These are phyloP conservation scores for Gracilaria domingensis DNA, from an alignment of 23 red algal species.

Conservation along the genomic window DNA sequence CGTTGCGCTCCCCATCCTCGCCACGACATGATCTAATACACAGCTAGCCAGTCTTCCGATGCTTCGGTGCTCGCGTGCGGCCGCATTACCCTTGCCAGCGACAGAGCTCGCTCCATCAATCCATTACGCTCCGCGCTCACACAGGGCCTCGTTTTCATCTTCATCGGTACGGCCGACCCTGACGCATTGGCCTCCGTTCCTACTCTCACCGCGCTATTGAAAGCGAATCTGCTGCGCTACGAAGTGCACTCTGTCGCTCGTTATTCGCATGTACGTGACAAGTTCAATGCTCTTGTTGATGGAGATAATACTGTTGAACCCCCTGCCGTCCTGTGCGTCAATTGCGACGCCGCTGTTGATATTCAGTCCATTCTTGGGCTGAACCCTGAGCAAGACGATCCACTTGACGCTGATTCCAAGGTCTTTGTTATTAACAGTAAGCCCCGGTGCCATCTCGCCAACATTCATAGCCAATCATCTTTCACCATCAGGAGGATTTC, in stretches of 20 bases:
- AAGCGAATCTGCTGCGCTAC: conserved; percentile 83
- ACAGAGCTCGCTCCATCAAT: conserved; percentile 20
- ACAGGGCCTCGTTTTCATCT: conserved; percentile 81
- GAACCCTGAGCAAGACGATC: conserved; percentile 4
- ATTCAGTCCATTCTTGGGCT: conserved; percentile 59
- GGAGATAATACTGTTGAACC: conserved; percentile 57
- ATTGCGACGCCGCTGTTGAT: conserved; percentile 90
- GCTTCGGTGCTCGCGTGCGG: conserved; percentile 59
- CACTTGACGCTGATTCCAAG: conserved; percentile 24
- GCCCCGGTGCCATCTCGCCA: conserved; percentile 85
- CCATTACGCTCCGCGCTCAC: conserved; percentile 34
- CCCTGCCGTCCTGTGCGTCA: conserved; percentile 74
- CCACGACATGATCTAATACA: conserved; percentile 46
- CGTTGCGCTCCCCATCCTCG: not conserved
- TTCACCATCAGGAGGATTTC: conserved; percentile 76
- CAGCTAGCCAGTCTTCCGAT: conserved; percentile 26
- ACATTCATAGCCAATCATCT: conserved; percentile 79
- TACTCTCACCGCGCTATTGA: conserved; percentile 78
- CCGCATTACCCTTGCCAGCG: not conserved
- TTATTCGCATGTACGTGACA: conserved; percentile 67
- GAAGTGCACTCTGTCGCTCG: conserved; percentile 87
- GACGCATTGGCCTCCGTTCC: conserved; percentile 84
- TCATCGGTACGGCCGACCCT: conserved; percentile 67
- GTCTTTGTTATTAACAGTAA: conserved; percentile 90
- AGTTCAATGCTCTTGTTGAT: conserved; percentile 58